phyloP scores from a whole-genome alignment of 192 early-diverging fungal genomes.

The Entophlyctis helioformis region DNA sequence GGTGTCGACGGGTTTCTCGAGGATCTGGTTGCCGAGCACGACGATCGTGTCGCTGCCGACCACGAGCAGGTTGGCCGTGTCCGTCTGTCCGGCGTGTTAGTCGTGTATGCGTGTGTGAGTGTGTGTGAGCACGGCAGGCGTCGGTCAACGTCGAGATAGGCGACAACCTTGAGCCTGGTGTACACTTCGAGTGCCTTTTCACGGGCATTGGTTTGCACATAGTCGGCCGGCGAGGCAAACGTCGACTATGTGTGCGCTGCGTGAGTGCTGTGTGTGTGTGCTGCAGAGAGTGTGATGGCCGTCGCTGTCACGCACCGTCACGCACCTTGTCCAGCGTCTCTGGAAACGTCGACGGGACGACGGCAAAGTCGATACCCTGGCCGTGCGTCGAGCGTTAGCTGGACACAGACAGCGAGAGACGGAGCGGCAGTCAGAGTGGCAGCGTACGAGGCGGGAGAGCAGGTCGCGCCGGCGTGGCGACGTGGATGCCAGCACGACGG shows the following conservation, averaged over 20 bases:
- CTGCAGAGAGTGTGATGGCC: neutral
- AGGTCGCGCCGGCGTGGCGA: no score
- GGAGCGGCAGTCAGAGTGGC: no score
- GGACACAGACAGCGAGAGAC: no score
- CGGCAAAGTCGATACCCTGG: conserved; percentile 47
- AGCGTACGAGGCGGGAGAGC: no score
- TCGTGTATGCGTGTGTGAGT: neutral
- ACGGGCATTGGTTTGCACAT: conserved; percentile 58
- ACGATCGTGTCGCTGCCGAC: conserved; percentile 83
- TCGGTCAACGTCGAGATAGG: neutral
- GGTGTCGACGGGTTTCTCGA: conserved; percentile 65
- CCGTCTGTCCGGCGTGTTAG: neutral
- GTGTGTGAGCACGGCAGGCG: neutral
- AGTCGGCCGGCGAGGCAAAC: conserved; percentile 43
- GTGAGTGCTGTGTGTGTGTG: neutral
- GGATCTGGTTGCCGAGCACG: conserved; percentile 43
- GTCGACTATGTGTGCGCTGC: no score
- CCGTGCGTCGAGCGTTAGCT: no score
- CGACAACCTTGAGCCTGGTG: conserved; percentile 22
- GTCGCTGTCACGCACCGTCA: neutral
- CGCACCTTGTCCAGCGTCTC: conserved; percentile 61
- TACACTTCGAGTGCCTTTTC: conserved; percentile 64
- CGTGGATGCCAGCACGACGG: no score
- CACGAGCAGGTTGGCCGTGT: conserved; percentile 41
- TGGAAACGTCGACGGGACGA: conserved; percentile 61